These are phyloP conservation scores for Citrullus colocynthis DNA, from an alignment of 306 rosid genomes.

Conservation along the genomic window DNA sequence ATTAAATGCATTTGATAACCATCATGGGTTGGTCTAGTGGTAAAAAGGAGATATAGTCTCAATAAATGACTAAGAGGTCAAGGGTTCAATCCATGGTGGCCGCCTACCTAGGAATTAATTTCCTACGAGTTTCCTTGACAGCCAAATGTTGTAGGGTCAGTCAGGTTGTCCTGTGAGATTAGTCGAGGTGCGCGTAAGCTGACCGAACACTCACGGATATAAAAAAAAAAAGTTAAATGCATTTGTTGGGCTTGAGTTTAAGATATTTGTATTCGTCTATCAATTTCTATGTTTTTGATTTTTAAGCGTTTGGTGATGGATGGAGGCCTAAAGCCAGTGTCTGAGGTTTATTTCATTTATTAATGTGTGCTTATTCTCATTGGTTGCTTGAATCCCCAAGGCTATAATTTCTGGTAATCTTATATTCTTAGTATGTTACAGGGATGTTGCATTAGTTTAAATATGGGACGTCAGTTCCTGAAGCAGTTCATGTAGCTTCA, in stretches of 20 bases:
- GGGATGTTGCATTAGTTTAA: background rate
- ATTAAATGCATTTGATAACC: background rate
- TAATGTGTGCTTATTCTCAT: background rate
- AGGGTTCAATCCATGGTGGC: too few species aligned
- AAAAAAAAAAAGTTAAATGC: background rate
- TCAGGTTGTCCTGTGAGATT: too few species aligned
- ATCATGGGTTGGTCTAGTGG: too few species aligned
- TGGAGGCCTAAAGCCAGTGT: background rate
- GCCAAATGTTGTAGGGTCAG: too few species aligned
- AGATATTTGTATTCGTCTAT: background rate
- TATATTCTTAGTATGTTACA: background rate
- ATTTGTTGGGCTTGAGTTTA: background rate
- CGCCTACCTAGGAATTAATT: too few species aligned
- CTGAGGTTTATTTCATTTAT: background rate
- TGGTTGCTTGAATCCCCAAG: background rate
- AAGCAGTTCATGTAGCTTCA: background rate
- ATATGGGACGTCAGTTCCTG: background rate
- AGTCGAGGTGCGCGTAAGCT: too few species aligned
- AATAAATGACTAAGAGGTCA: too few species aligned
- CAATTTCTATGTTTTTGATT: background rate
- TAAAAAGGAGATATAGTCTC: too few species aligned
- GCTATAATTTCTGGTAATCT: background rate
- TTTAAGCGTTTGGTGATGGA: background rate
- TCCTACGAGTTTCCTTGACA: too few species aligned
- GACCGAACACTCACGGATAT: too few species aligned